Percentiles rank a stretch among this genome's conserved stretches.
Conservation (phyloP, 2,329 filamentous ascomycete species). For the Dactylellina cionopaga region DNA sequence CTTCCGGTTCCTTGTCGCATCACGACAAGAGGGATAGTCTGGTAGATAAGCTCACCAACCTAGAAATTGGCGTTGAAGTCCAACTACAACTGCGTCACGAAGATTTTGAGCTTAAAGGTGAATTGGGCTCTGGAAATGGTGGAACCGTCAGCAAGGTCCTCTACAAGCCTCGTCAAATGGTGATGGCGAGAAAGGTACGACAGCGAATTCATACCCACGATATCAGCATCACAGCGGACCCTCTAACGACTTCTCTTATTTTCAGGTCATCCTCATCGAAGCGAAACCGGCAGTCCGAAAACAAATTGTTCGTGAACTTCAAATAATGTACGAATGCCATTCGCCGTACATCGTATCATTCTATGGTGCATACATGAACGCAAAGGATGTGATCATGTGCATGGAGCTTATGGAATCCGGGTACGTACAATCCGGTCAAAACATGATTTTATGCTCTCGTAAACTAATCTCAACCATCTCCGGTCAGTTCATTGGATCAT, state of each 20-base stretch:
- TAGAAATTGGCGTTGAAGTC: conserved; percentile 98
- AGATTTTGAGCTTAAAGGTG: conserved; percentile 90
- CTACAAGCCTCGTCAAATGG: conserved; percentile 90
- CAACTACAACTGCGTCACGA: conserved; percentile 90
- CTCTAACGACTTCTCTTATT: conserved; percentile 8
- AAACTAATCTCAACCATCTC: neutral
- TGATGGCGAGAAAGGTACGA: conserved; percentile 95
- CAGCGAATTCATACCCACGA: conserved; percentile 48
- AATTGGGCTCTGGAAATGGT: conserved; percentile 94
- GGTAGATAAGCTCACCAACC: conserved; percentile 68
- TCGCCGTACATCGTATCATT: conserved; percentile 97
- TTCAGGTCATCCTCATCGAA: conserved; percentile 95
- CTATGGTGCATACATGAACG: conserved; percentile 96
- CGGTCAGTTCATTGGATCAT: conserved; percentile 81
- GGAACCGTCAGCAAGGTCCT: conserved; percentile 98
- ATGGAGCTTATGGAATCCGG: conserved; percentile 99
- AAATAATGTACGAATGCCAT: conserved; percentile 98
- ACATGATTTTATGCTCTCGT: conserved; percentile 40
- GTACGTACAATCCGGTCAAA: conserved; percentile 68
- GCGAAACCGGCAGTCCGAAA: conserved; percentile 97
- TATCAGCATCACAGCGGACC: neutral
- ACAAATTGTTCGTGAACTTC: conserved; percentile 93
- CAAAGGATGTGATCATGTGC: conserved; percentile 98
- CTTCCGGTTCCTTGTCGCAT: conserved; percentile 59
- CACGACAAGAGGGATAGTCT: conserved; percentile 68